These are phyloP conservation scores for Rhizopogon vesiculosus DNA, from an alignment of 768 basidiomycete genomes.

Conservation along the genomic window DNA sequence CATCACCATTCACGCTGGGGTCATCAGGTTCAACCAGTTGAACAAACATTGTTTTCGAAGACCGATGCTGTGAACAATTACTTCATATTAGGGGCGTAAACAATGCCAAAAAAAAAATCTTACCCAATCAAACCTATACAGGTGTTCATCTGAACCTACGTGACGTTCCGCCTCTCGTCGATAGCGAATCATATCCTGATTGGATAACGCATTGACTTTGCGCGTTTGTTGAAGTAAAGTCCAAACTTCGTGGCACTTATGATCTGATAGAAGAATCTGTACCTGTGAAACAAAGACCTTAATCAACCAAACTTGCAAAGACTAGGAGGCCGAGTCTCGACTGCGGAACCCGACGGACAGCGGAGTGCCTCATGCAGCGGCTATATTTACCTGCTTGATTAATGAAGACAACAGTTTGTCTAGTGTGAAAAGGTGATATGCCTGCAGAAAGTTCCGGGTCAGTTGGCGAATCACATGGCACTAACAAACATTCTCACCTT, in stretches of 20 bases:
- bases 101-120: constrained; percentile 17
- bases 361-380: not conserved
- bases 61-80: constrained; percentile 42
- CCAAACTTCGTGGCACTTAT: constrained; percentile 85
- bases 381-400: constrained; percentile 76
- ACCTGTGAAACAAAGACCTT: constrained; percentile 45
- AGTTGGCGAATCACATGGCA: not conserved
- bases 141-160: constrained; percentile 68
- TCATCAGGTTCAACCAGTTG: constrained; percentile 60
- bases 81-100: constrained; percentile 1
- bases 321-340: not conserved
- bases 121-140: constrained; percentile 82
- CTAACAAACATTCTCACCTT: constrained; percentile 46
- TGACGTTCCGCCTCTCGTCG: constrained; percentile 76
- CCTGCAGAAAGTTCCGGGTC: constrained; percentile 45
- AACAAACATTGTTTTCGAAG: constrained; percentile 51
- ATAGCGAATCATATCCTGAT: constrained; percentile 70
- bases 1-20: constrained; percentile 56
- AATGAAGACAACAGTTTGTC: constrained; percentile 89
- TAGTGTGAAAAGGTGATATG: constrained; percentile 88
- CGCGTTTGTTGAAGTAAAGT: constrained; percentile 66
- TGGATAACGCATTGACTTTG: constrained; percentile 43
- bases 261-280: constrained; percentile 80
- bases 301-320: not conserved
- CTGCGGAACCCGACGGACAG: not conserved